phyloP scores from a whole-genome alignment of 2,329 filamentous ascomycete genomes.

The Nemania abortiva region DNA sequence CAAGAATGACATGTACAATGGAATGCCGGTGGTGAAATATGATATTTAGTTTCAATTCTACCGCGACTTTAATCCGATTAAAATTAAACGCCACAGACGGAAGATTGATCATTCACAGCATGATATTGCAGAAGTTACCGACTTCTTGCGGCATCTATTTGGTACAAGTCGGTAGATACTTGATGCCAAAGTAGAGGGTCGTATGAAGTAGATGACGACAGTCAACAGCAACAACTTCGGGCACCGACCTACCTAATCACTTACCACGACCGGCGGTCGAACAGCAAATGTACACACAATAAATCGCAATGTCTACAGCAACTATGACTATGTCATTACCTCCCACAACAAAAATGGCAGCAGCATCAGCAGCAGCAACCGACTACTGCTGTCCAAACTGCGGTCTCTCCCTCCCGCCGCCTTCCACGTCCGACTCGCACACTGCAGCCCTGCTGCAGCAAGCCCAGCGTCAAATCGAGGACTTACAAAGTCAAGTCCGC shows the following conservation, averaged over 20 bases:
- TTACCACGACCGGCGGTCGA: background rate
- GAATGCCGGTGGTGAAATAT: constrained; percentile 7
- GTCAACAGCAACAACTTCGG: background rate
- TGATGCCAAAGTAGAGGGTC: too few relatives aligned
- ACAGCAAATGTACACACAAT: background rate
- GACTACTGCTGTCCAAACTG: constrained; percentile 64
- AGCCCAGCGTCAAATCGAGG: constrained; percentile 71
- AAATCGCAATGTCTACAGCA: constrained; percentile 39
- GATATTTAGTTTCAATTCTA: background rate
- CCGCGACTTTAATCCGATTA: background rate
- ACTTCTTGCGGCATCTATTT: too few relatives aligned
- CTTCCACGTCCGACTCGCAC: constrained; percentile 53
- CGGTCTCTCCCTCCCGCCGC: constrained; percentile 56
- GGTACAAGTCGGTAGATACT: too few relatives aligned
- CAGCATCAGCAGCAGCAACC: constrained; percentile 41
- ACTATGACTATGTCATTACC: constrained; percentile 48
- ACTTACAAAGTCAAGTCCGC: constrained; percentile 78
- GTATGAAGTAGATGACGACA: background rate
- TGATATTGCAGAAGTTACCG: background rate
- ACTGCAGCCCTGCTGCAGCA: constrained; percentile 59
- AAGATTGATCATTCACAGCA: background rate
- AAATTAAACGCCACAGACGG: background rate
- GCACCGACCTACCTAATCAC: background rate
- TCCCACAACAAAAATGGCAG: constrained; percentile 40
- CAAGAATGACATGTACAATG: constrained; percentile 16